Evolutionary conservation across 176 grass and related monocot genomes (phyloP), one percentile per base, ranked within the genome.

Genomic region (Ensete ventricosum): DNA sequence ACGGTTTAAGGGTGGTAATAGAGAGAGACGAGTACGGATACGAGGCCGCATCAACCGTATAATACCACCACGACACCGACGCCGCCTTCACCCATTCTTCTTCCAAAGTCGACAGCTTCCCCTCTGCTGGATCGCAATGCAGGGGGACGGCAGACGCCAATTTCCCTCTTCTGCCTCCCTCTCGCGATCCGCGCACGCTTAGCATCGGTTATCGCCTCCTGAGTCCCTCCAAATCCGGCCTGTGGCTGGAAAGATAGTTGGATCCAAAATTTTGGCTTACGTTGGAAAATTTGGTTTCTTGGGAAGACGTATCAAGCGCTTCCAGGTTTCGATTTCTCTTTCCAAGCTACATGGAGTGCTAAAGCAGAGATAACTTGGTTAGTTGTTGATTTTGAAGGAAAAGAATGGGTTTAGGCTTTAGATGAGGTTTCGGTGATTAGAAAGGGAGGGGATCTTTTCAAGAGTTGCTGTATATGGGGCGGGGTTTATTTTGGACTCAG

Each of bases 401-500:
- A 43, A 43, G 34, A 43, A 43, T 43, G 4, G 34, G 29, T 67
- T 25, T 34, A 26, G 1, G 63, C 9, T 26, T 14, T 14, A 9
- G 24, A 27, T 11, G 3, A 12, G 7, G 13, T 1, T 14, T 43
- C 49, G 27, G 20, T n/a, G 34, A 43, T 43, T 43, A 43, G 34
- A 43, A 20, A 21, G 8, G 17, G 20, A 70, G 43, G 8, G 11
- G 10, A 1, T 70, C 1, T 2, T 16, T 34, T 24, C 11, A n/a
- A 50, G 25, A 50, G 8, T 51, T 49, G 67, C 13, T 67, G 22
- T 73, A 9, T 8, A n/a, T 67, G 59, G 34, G 12, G 14, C 50
- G 17, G 6, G 19, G 50, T 13, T 16, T 9, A 16, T 1, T 71
- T 58, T n/a, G 66, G 80, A 78, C 84, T 50, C 74, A 78, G 73